These are phyloP conservation scores for Mucor lusitanicus DNA, from an alignment of 371 early-diverging fungal species.

Conservation along the genomic window DNA sequence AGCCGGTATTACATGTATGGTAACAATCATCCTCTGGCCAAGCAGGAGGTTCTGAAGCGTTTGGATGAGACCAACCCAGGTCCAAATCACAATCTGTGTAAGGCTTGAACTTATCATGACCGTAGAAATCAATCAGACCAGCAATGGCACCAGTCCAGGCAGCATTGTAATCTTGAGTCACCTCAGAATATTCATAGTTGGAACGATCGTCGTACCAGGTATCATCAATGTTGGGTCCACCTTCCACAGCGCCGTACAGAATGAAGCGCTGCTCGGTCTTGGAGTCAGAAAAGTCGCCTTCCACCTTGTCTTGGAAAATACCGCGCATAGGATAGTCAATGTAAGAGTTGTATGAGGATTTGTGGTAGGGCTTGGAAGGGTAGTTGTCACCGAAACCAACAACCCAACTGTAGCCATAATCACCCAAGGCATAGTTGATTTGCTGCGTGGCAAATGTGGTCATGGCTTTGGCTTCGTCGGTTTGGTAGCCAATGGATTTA, in stretches of 20 bases:
- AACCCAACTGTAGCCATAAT: slow-evolving; percentile 58
- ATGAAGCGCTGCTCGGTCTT: slow-evolving; percentile 50
- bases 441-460: slow-evolving; percentile 55
- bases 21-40: slow-evolving; percentile 54
- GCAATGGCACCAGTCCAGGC: slow-evolving; percentile 59
- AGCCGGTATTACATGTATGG: slow-evolving; percentile 56
- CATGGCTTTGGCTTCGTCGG: slow-evolving; percentile 35
- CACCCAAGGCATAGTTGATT: slow-evolving; percentile 63
- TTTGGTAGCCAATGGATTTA: slow-evolving; percentile 39
- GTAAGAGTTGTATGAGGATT: slow-evolving; percentile 57
- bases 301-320: slow-evolving; percentile 43
- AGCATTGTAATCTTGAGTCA: slow-evolving; percentile 64
- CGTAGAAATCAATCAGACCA: slow-evolving; percentile 57
- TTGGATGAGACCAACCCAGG: slow-evolving; percentile 58
- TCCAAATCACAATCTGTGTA: slow-evolving; percentile 56
- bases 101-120: slow-evolving; percentile 46
- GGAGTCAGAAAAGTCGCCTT: slow-evolving; percentile 48
- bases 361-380: slow-evolving; percentile 58
- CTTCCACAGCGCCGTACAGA: slow-evolving; percentile 59
- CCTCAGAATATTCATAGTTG: slow-evolving; percentile 56
- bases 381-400: slow-evolving; percentile 60
- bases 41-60: slow-evolving; percentile 39
- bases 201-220: slow-evolving; percentile 58
- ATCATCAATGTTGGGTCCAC: slow-evolving; percentile 57
- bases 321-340: slow-evolving; percentile 61